phyloP scores from a whole-genome alignment of 2,329 filamentous ascomycete genomes.

The Blastomyces percursus region DNA sequence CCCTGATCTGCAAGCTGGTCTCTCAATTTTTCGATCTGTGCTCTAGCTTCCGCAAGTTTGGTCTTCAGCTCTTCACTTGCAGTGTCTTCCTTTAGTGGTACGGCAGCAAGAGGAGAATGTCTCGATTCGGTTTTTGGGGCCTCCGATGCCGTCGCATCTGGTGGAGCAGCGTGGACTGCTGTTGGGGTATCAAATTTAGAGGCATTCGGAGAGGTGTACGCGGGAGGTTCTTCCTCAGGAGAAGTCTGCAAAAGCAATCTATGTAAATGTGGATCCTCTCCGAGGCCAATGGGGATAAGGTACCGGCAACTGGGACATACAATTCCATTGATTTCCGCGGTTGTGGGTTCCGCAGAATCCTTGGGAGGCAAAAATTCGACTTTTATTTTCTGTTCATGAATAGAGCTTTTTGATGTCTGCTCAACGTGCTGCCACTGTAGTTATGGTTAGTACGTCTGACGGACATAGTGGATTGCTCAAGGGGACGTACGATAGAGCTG shows the following conservation, averaged over 20 bases:
- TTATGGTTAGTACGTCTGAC: constrained; percentile 14
- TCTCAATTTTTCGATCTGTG: constrained; percentile 57
- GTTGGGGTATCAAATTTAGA: constrained; percentile 35
- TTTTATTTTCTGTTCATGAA: constrained; percentile 92
- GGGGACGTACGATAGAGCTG: constrained; percentile 58
- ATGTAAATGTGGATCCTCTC: not conserved
- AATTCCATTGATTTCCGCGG: constrained; percentile 24
- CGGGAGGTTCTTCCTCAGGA: constrained; percentile 39
- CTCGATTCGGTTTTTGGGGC: constrained; percentile 19
- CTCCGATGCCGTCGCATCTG: constrained; percentile 18
- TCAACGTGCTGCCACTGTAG: constrained; percentile 63
- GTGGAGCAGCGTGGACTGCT: constrained; percentile 33
- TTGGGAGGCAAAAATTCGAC: constrained; percentile 67
- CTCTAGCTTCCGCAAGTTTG: constrained; percentile 65
- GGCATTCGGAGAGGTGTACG: constrained; percentile 47
- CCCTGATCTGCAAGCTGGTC: constrained; percentile 55
- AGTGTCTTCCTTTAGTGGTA: not conserved
- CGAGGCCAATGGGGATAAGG: not conserved
- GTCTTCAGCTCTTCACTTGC: constrained; percentile 53
- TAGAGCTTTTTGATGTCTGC: constrained; percentile 60
- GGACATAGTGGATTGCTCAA: not conserved
- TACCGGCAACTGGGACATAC: constrained; percentile 19
- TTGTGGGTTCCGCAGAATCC: constrained; percentile 27
- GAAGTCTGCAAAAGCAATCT: constrained; percentile 5
- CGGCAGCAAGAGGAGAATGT: constrained; percentile 9